phyloP scores from a whole-genome alignment of 768 basidiomycete species.

The Tylopilus subfusipes region DNA sequence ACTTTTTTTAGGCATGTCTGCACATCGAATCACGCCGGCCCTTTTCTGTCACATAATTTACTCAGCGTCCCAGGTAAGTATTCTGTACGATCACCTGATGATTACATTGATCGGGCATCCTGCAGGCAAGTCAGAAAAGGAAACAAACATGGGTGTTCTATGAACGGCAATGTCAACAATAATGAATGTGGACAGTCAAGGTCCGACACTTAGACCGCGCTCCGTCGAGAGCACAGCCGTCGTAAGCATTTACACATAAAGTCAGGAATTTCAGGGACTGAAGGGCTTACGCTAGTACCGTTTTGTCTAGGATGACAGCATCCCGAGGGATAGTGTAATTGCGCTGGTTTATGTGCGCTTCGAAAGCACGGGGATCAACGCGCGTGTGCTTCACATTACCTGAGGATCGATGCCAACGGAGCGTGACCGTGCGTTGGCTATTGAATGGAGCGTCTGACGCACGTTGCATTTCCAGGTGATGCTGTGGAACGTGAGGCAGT shows the following conservation, averaged over 20 bases:
- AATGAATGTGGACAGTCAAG: slow-evolving; percentile 8
- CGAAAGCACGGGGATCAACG: slow-evolving; percentile 27
- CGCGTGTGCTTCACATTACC: slow-evolving; percentile 15
- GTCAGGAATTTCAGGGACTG: slow-evolving; percentile 24
- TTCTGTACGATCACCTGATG: slow-evolving; percentile 19
- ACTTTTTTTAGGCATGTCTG: slow-evolving; percentile 11
- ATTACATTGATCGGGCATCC: slow-evolving; percentile 21
- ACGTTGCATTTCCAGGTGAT: slow-evolving; percentile 1
- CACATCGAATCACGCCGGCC: slow-evolving; percentile 5
- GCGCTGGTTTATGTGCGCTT: slow-evolving; percentile 16
- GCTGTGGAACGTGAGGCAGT: slow-evolving; percentile 14
- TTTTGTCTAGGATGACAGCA: slow-evolving; percentile 27
- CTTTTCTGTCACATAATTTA: slow-evolving; percentile 22
- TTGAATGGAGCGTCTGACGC: slow-evolving; percentile 6
- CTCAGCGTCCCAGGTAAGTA: slow-evolving; percentile 8
- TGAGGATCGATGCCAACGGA: slow-evolving; percentile 7
- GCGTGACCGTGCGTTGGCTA: background rate
- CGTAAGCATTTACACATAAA: slow-evolving; percentile 16
- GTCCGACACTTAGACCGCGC: slow-evolving; percentile 17
- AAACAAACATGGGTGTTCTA: slow-evolving; percentile 11
- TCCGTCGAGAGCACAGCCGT: slow-evolving; percentile 24
- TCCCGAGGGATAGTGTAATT: slow-evolving; percentile 20
- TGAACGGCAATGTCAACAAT: slow-evolving; percentile 19
- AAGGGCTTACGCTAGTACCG: slow-evolving; percentile 14
- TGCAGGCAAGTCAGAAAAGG: slow-evolving; percentile 26